phyloP scores from a whole-genome alignment of 2,329 filamentous ascomycete species.

The Trichoderma lentiforme region DNA sequence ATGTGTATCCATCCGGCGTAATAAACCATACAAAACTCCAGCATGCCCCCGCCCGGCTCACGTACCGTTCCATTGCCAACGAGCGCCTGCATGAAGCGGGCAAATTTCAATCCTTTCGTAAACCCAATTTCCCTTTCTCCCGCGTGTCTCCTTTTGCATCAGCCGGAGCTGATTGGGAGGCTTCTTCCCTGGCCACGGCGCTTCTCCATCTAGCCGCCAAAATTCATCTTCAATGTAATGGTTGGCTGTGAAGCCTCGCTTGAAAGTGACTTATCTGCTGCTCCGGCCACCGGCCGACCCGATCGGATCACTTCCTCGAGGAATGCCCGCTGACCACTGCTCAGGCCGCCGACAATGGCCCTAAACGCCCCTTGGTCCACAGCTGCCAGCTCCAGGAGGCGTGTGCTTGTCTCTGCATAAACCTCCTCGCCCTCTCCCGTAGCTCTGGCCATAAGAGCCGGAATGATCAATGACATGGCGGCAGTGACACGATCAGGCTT shows the following conservation, averaged over 20 bases:
- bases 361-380: conserved; percentile 72
- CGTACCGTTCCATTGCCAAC: neutral
- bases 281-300: conserved; percentile 49
- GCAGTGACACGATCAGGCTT: conserved; percentile 46
- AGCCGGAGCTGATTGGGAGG: neutral
- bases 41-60: neutral
- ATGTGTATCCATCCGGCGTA: neutral
- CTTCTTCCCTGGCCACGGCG: neutral
- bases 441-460: conserved; percentile 71
- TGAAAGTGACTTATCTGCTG: conserved; percentile 37
- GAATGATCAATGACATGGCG: conserved; percentile 73
- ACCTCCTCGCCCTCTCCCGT: conserved; percentile 57
- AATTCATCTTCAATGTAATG: conserved; percentile 95
- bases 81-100: conserved; percentile 2
- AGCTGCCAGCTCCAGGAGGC: conserved; percentile 78
- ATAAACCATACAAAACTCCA: conserved; percentile 15
- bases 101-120: neutral
- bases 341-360: conserved; percentile 68
- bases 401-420: conserved; percentile 70
- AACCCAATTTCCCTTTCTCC: neutral
- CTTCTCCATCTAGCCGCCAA: conserved; percentile 48
- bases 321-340: conserved; percentile 65
- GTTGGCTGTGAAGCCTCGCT: conserved; percentile 62
- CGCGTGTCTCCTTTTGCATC: neutral
- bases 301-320: conserved; percentile 78